phyloP scores from a whole-genome alignment of 768 basidiomycete species.

The Rhizopogon vesiculosus region DNA sequence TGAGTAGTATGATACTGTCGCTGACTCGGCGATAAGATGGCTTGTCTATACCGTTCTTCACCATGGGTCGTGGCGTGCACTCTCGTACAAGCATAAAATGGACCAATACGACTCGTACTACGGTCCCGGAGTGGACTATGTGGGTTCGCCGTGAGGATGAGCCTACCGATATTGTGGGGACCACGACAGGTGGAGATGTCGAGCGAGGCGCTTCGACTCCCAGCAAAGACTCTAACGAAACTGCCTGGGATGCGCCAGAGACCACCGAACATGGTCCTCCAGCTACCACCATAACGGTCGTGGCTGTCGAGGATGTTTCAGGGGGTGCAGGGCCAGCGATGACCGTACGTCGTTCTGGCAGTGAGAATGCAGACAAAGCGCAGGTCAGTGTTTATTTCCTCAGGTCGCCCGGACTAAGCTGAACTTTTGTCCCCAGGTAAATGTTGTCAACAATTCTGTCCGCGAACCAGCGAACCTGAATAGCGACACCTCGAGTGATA shows the following conservation, averaged over 20 bases:
- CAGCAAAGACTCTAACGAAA: background rate
- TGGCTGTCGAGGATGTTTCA: background rate
- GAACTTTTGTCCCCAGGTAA: constrained; percentile 9
- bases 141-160: constrained; percentile 24
- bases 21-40: constrained; percentile 39
- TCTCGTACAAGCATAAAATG: constrained; percentile 42
- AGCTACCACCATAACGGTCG: background rate
- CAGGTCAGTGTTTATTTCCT: constrained; percentile 17
- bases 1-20: background rate
- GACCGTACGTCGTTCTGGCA: background rate
- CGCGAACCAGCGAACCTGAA: background rate
- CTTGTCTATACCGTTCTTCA: constrained; percentile 67
- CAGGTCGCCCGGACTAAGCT: background rate
- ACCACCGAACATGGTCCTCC: background rate
- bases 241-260: background rate
- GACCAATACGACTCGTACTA: constrained; percentile 28
- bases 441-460: background rate
- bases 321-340: background rate
- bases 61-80: constrained; percentile 40
- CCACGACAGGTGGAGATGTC: constrained; percentile 8
- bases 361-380: background rate
- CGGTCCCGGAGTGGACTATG: constrained; percentile 43
- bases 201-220: constrained; percentile 13
- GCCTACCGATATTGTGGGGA: background rate
- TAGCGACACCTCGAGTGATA: background rate